Base-by-base conservation (phyloP, 352 stramenopile genomes). In the Phytophthora pluvialis region DNA sequence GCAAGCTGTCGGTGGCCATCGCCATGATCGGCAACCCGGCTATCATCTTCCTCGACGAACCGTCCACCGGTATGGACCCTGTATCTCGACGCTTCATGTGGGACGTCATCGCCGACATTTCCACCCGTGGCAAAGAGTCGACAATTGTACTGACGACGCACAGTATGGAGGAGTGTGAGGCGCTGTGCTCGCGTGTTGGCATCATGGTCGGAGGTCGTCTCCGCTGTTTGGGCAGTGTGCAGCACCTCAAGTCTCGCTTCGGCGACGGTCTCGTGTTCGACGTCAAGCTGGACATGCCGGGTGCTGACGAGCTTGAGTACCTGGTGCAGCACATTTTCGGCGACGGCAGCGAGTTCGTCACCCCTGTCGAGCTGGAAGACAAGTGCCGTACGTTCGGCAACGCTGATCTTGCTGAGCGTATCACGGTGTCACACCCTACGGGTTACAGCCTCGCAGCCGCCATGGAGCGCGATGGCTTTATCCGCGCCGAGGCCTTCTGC, bases 201-300 rank as follows among this genome's bases (percentile, higher is more conserved):
- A 98, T 98, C 64, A 97, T 98, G 77, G 81, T 89, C 1, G 80
- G 78, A 4, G 80, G 80, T 21, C 77, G 77, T 18, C 60, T 89
- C 32, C 77, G 73, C 5, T 90, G 82, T 45, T 64, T 92, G 2
- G 90, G 90, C 29, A 94, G 58, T 42, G 66, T 86, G 5, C 81
- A 98, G 79, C 92, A 98, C 71, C 74, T 99, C 58, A 99, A 99
- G 77, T 90, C 73, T 68, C 93, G 92, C 25, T 98, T 98, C 64
- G 97, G 95, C 29, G 73, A 96, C 44, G 97, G 94, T 5, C 97
- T 96, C 49, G 77, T 97, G 66, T 64, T 98, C 38, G 86, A 97
- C 18, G 51, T 85, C 9, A 83, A 82, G 59, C 60, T 86, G 8
- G 54, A 66, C 10, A 59, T 55, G 44, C 50, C 66, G 13, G 57